Base-by-base conservation (phyloP, 108 stramenopile genomes). In the Chaetoceros tenuissimus region DNA sequence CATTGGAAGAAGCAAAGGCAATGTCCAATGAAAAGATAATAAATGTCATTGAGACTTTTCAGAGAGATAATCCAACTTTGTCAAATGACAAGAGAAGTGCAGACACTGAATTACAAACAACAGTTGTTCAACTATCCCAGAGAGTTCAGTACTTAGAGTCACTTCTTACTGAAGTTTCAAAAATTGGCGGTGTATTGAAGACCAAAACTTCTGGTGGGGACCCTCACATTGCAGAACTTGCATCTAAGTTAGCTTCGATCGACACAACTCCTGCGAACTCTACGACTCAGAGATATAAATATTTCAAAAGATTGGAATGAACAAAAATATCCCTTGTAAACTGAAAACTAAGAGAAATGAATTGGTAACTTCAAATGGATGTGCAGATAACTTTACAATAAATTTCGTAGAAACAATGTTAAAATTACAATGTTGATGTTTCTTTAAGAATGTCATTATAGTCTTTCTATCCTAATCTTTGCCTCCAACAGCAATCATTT, bases 21-120 rank as follows among this genome's bases (percentile, higher is more conserved):
- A 50, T 81, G 22, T 75, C 87, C 16, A 74, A 79, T 51, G 83
- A 81, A 1, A 66, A 82, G 27, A 81, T 88, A 51, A 78, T 85
- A 27, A 75, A 82, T 31, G 78, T 84, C 8, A 59, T 92, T 17
- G 79, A 84, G 52, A 82, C 84, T 55, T 86, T 89, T 68, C 83
- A 82, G 65, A 66, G 68, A 24, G 78, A 82, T 34, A 84, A 88
- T 46, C 81, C 88, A 45, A 67, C 73, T 43, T 64, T 70, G 27
- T 61, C 63, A 52, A 28, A 48, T 1, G 40, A 57, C 3, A 55
- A 66, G 18, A 67, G 71, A 13, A 65, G 67, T 21, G 67, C 67
- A 30, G 51, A 63, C 17, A 28, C 68, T 19, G 78, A 79, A 58
- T 63, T 66, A 23, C 75, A 77, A 55, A n/a, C n/a, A n/a, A n/a